Base-by-base conservation (phyloP, 1,284 basidiomycete genomes). In the Cystobasidiaceae sp. region DNA sequence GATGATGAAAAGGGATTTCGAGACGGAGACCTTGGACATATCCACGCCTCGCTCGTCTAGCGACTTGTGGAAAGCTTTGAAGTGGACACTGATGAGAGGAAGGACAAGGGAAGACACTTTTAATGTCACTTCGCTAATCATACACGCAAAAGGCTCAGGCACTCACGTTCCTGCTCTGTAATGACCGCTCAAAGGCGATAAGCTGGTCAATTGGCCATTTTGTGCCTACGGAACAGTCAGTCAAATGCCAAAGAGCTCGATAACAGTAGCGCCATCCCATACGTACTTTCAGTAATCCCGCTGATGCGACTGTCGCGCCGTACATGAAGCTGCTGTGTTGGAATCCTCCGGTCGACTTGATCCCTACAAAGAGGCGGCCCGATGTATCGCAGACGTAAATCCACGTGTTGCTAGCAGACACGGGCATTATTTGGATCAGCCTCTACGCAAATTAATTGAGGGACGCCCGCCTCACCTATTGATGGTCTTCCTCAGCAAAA, bases 341-440 rank as follows among this genome's bases (percentile, higher is more conserved):
- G 70, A 88, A 88, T 1, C 77, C 77, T 1, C 86, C 86, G 11
- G 72, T 67, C 62, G 77, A 72, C 79, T 89, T 88, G 70, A 88
- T 85, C 0, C 85, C 86, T 58, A 88, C 79, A 73, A 85, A 88
- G 8, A 88, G 77, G 71, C 87, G 86, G 72, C 84, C 67, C 82
- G 85, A 65, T 2, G 44, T 51, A 43, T 56, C 56, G 15, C 49
- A 61, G 27, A 69, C 70, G 46, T 66, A 70, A 32, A 70, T 71
- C 69, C 69, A 70, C 19, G 68, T 70, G 45, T 68, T 59, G 21
- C 28, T 30, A 39, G 39, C n/a, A 23, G 6, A 21, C 23, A 34
- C 19, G 19, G 11, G 15, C 30, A 34, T 7, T 5, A 21, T 33
- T 3, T 34, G n/a, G 30, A 37, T 52, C 19, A 52, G 50, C 15